These are phyloP conservation scores for Saccharomycopsis sp. DNA, from an alignment of 805 yeast genomes.

Conservation along the genomic window DNA sequence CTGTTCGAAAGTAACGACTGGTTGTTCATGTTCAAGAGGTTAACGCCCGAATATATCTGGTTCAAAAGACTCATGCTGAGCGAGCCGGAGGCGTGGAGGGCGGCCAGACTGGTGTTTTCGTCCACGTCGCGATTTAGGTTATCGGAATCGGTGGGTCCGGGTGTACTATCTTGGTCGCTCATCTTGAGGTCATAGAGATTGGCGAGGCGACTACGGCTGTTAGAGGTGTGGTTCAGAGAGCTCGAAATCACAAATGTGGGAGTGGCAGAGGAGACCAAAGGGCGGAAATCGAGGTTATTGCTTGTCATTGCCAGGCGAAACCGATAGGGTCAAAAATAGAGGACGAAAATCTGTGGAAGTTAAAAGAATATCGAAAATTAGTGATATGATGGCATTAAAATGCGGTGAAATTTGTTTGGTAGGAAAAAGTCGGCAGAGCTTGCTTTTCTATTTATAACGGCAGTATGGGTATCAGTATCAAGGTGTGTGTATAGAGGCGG, in stretches of 20 bases:
- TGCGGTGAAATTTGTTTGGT: neutral
- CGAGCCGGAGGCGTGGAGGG: neutral
- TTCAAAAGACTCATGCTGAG: slow-evolving; percentile 1
- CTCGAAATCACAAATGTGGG: neutral
- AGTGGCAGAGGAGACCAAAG: neutral
- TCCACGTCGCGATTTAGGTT: neutral
- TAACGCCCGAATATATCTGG: slow-evolving; percentile 12
- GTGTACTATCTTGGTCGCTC: neutral
- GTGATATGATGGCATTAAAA: neutral
- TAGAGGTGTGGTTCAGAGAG: neutral
- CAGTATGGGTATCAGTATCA: neutral
- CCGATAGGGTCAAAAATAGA: neutral
- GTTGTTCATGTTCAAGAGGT: slow-evolving; percentile 7
- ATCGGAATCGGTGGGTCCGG: neutral
- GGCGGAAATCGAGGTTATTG: neutral
- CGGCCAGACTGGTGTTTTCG: neutral
- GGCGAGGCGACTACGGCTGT: neutral
- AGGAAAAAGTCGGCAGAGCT: neutral
- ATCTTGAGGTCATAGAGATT: neutral
- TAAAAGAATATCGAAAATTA: neutral
- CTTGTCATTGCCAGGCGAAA: neutral
- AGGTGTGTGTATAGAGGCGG: neutral
- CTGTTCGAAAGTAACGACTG: neutral
- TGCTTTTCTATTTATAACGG: neutral
- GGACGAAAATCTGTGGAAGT: neutral